Percentiles rank a stretch among this genome's conserved stretches.
phyloP scores from a whole-genome alignment of 1,284 basidiomycete species.

The Dichomitus squalens region DNA sequence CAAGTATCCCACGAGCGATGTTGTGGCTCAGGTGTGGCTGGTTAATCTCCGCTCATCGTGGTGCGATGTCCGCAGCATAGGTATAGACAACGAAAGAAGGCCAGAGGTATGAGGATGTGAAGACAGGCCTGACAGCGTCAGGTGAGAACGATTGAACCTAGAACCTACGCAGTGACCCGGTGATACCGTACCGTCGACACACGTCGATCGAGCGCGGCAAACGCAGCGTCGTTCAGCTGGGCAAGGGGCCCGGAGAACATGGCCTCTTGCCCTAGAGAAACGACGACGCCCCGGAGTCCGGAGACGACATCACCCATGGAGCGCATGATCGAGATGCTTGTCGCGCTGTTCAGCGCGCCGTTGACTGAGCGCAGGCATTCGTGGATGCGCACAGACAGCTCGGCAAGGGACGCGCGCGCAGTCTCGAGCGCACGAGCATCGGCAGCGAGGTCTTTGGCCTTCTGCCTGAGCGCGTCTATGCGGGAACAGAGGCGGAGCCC shows the following conservation, averaged over 20 bases:
- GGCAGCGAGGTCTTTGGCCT: neutral
- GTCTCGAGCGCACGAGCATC: neutral
- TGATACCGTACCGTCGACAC: neutral
- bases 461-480: neutral
- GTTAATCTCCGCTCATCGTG: too few relatives aligned
- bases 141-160: too few relatives aligned
- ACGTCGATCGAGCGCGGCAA: slow-evolving; percentile 1
- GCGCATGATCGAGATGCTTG: slow-evolving; percentile 2
- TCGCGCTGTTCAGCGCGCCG: slow-evolving; percentile 11
- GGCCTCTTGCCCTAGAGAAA: neutral
- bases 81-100: too few relatives aligned
- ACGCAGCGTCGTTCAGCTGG: slow-evolving; percentile 7
- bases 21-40: too few relatives aligned
- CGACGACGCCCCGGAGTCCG: slow-evolving; percentile 7
- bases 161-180: neutral
- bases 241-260: slow-evolving; percentile 17
- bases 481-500: neutral
- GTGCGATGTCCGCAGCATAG: too few relatives aligned
- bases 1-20: too few relatives aligned
- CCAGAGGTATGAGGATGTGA: neutral
- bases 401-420: slow-evolving; percentile 5
- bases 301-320: slow-evolving; percentile 10
- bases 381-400: slow-evolving; percentile 12
- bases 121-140: neutral
- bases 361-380: slow-evolving; percentile 9